phyloP scores from a whole-genome alignment of 306 rosid genomes.

The Betula pendula region DNA sequence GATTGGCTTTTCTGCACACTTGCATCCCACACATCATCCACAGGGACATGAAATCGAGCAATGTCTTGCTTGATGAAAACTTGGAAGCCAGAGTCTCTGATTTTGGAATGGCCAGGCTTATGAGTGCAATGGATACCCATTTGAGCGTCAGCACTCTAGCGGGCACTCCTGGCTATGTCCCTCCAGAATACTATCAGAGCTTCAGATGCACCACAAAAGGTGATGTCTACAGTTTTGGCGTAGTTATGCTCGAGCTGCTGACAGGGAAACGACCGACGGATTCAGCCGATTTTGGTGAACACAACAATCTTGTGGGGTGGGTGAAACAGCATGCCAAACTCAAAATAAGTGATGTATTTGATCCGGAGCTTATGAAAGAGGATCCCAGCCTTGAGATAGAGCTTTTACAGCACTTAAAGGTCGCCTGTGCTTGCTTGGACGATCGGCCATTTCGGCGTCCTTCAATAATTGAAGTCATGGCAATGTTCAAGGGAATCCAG shows the following conservation, averaged over 20 bases:
- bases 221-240: conserved; percentile 93
- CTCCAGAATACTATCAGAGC: conserved; percentile 97
- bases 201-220: conserved; percentile 90
- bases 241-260: conserved; percentile 82
- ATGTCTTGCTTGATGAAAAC: conserved; percentile 81
- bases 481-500: conserved; percentile 90
- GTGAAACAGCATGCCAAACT: conserved; percentile 88
- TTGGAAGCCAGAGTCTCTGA: conserved; percentile 95
- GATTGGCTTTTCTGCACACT: conserved; percentile 85
- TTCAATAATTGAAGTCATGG: conserved; percentile 88
- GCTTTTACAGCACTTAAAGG: conserved; percentile 81
- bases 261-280: conserved; percentile 91
- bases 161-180: conserved; percentile 96
- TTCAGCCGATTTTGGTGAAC: conserved; percentile 90
- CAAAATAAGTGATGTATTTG: conserved; percentile 75
- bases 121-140: conserved; percentile 98
- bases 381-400: conserved; percentile 76
- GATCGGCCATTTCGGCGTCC: conserved; percentile 82
- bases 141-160: conserved; percentile 95
- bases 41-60: conserved; percentile 98
- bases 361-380: conserved; percentile 82
- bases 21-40: conserved; percentile 95
- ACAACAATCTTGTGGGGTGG: conserved; percentile 98
- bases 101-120: conserved; percentile 96
- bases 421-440: conserved; percentile 86